Evolutionary conservation across 169 alveolate species (phyloP), one percentile per base, ranked within the genome.

Genomic region (Plasmodium yoelii): DNA sequence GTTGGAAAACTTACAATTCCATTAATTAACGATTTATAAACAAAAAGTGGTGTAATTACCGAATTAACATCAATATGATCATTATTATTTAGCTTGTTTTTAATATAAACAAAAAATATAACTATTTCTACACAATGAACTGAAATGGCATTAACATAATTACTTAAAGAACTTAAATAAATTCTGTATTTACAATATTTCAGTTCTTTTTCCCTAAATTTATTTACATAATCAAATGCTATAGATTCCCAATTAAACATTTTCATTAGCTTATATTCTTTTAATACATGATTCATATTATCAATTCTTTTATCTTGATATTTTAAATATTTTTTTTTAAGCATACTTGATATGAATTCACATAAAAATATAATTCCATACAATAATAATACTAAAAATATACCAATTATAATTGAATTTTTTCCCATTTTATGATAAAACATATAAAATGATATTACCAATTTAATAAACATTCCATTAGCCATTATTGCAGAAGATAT

Each of bases 191-290:
- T 70, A 8, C 91, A 86, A 9, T 60, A 9, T 22, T 46, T 55
- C 87, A 86, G 59, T 42, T 86, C 91, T 47, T 86, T 70, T 42
- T 44, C 28, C 10, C 91, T 5, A 12, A 28, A 73, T n/a, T 51
- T 7, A 70, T 86, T 69, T 0, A 86, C 75, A 86, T 86, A 86
- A 26, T 86, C 75, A 46, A 86, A 86, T 0, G 91, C 91, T 5
- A 86, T 68, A 2, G 87, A 34, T 70, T 86, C 91, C 91, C 91
- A 86, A 19, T 86, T 86, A n/a, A 86, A 86, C 47, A 86, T 86
- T 59, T 86, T 86, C 47, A 86, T 68, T 12, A 86, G n/a, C 1
- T 86, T 86, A 53, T 49, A 86, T 46, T 86, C 87, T 63, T 86
- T 69, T 24, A 86, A 47, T 1, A 86, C 71, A 59, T 86, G 91